Conservation (phyloP, 805 yeast genomes). For the Blastobotrys peoriensis region DNA sequence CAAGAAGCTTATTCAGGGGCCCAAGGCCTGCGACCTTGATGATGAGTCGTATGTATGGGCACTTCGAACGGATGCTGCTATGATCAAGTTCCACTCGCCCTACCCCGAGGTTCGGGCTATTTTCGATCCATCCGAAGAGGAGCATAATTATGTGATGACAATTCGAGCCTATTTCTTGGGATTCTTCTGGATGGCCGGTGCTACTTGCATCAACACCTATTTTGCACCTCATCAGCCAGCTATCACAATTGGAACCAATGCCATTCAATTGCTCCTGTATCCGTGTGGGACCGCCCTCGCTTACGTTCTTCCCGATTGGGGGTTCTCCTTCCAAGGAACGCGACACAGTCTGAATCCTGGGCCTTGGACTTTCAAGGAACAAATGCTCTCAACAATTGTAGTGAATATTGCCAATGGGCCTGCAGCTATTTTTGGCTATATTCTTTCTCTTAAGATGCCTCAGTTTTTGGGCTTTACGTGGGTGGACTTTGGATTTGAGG, state of each 20-base stretch:
- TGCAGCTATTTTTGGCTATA: constrained; percentile 14
- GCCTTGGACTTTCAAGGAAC: constrained; percentile 58
- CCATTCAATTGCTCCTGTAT: constrained; percentile 35
- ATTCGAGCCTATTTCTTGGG: constrained; percentile 48
- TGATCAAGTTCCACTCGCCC: constrained; percentile 39
- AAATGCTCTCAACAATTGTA: constrained; percentile 48
- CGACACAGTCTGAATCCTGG: constrained; percentile 47
- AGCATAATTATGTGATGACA: constrained; percentile 41
- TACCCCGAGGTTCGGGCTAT: constrained; percentile 55
- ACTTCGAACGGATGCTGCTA: constrained; percentile 42
- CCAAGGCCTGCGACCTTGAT: not conserved
- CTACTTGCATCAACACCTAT: constrained; percentile 49
- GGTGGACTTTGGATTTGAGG: constrained; percentile 40
- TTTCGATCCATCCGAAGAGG: constrained; percentile 40
- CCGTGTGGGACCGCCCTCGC: constrained; percentile 31
- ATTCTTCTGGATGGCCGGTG: constrained; percentile 46
- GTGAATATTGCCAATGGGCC: constrained; percentile 33
- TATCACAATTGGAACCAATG: constrained; percentile 37
- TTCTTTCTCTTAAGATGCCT: constrained; percentile 27
- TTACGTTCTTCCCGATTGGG: constrained; percentile 41
- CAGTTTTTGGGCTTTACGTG: constrained; percentile 25
- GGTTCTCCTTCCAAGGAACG: constrained; percentile 36
- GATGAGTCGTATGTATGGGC: too few relatives aligned
- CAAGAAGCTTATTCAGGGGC: constrained; percentile 16
- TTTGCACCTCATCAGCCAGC: constrained; percentile 51